Percentiles rank a stretch among this genome's conserved stretches.
Evolutionary conservation across 768 basidiomycete species (phyloP).

Genomic region (Pisolithus microcarpus): DNA sequence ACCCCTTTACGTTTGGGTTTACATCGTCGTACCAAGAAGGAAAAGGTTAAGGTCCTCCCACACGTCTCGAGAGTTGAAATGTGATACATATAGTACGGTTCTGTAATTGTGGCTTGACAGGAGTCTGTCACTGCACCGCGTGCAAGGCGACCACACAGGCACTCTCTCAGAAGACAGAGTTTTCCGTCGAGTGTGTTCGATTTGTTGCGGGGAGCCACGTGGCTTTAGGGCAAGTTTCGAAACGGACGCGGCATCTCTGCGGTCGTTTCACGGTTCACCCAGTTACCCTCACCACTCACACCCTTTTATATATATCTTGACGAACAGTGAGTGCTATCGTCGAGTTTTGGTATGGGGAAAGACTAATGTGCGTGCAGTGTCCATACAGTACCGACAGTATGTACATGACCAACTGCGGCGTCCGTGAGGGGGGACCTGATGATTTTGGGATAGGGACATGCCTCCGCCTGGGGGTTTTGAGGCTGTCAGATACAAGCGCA

Average conservation of each 20-base stretch:
- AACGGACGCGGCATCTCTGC: neutral
- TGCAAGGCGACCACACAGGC: neutral
- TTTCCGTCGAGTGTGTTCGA: no score
- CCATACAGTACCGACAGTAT: constrained; percentile 23
- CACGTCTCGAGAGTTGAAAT: neutral
- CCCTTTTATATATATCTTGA: neutral
- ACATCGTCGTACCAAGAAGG: neutral
- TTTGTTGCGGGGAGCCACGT: constrained; percentile 2
- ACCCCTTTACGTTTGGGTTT: constrained; percentile 6
- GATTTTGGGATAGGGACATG: constrained; percentile 66
- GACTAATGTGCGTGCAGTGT: constrained; percentile 14
- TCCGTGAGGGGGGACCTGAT: constrained; percentile 4
- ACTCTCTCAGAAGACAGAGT: no score
- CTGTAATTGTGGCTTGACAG: neutral
- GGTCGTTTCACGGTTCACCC: constrained; percentile 1
- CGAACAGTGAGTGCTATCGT: constrained; percentile 13
- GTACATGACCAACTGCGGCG: constrained; percentile 10
- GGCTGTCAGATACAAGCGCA: constrained; percentile 89
- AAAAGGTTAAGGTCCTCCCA: neutral
- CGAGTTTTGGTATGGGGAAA: neutral
- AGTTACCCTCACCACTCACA: constrained; percentile 3
- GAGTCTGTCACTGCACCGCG: neutral
- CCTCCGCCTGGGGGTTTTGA: constrained; percentile 93
- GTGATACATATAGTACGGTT: no score
- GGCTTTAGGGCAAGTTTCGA: constrained; percentile 24